A percentile compares a stretch with the other conserved stretches of the same genome.
phyloP scores from a whole-genome alignment of 352 stramenopile genomes.

The Thraustochytrium aureum region DNA sequence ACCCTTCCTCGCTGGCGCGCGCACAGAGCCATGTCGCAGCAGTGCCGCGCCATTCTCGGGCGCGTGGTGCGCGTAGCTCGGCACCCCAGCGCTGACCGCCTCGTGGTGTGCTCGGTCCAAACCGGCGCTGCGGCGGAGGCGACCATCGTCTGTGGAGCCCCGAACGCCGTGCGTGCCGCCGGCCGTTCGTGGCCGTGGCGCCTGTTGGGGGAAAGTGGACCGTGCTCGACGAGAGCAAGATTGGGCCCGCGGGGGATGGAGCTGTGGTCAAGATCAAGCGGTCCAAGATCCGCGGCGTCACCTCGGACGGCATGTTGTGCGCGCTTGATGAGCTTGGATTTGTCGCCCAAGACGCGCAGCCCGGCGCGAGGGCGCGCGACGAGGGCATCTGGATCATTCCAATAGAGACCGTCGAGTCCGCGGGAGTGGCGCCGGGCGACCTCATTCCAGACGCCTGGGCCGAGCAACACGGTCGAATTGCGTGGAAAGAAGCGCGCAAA shows the following conservation, averaged over 20 bases:
- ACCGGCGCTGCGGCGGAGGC: too few relatives aligned
- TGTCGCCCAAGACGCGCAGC: background rate
- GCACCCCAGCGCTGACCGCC: too few relatives aligned
- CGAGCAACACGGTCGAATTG: background rate
- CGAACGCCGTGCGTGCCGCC: background rate
- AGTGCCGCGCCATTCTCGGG: too few relatives aligned
- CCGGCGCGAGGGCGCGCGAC: background rate
- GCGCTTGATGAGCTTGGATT: constrained; percentile 43
- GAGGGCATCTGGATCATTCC: background rate
- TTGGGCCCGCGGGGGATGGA: background rate
- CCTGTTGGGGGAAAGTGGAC: constrained; percentile 1
- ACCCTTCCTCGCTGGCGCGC: too few relatives aligned
- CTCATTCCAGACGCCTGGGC: constrained; percentile 13
- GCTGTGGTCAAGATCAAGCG: constrained; percentile 33
- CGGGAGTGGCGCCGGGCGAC: background rate
- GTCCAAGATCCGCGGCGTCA: constrained; percentile 29
- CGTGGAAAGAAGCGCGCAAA: background rate
- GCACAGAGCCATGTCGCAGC: too few relatives aligned
- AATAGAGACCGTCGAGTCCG: background rate
- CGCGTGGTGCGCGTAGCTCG: too few relatives aligned
- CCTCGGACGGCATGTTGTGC: constrained; percentile 37
- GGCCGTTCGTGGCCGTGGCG: constrained; percentile 23
- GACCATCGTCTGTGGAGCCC: constrained; percentile 30
- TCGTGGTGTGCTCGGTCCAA: too few relatives aligned
- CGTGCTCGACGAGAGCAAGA: background rate